phyloP scores from a whole-genome alignment of 345 rosid species.

The Bruguiera gymnorhiza region DNA sequence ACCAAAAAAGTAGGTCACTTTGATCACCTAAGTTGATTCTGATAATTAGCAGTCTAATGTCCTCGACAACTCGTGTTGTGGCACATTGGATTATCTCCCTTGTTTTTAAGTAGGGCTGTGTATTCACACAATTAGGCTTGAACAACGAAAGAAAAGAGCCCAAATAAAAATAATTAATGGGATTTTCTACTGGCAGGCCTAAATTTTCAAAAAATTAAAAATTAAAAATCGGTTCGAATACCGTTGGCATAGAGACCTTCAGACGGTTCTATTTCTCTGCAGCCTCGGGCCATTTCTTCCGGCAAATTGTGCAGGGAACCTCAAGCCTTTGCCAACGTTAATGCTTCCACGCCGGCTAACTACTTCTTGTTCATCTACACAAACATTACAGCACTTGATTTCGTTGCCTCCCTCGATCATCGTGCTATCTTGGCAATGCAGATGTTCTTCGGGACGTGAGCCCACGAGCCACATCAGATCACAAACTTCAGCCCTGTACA shows the following conservation, averaged over 20 bases:
- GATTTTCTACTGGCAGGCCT: too few relatives aligned
- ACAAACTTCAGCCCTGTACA: slow-evolving; percentile 16
- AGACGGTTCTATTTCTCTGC: slow-evolving; percentile 16
- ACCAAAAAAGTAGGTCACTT: not conserved
- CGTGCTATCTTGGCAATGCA: not conserved
- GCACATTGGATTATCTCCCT: too few relatives aligned
- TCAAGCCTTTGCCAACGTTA: not conserved
- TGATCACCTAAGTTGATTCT: not conserved
- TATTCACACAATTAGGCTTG: not conserved
- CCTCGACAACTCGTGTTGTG: too few relatives aligned
- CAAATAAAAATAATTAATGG: not conserved
- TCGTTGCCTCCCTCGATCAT: not conserved
- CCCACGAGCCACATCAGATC: slow-evolving; percentile 21
- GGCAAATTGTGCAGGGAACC: not conserved
- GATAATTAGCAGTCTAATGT: not conserved
- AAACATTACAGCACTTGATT: too few relatives aligned
- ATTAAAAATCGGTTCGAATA: not conserved
- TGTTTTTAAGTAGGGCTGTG: too few relatives aligned
- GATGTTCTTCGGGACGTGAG: too few relatives aligned
- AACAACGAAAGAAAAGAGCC: not conserved
- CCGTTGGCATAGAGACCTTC: not conserved
- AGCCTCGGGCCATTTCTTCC: slow-evolving; percentile 4
- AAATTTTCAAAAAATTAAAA: too few relatives aligned
- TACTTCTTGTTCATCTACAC: not conserved
- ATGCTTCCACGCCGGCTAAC: not conserved